Evolutionary conservation across 1,284 basidiomycete species (phyloP), one percentile per base, ranked within the genome.

Genomic region (Gomphus bonarii): DNA sequence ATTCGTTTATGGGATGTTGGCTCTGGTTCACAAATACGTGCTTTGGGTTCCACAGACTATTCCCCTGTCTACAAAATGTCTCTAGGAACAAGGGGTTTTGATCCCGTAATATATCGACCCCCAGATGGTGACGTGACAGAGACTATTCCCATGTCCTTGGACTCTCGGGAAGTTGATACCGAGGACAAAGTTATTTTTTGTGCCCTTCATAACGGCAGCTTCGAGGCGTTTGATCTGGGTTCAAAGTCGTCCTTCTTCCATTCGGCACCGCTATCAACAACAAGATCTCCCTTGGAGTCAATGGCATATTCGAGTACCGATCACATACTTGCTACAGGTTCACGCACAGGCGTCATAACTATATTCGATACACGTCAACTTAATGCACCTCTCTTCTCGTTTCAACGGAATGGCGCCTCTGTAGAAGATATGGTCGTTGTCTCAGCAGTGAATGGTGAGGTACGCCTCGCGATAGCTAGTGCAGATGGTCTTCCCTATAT

Each of bases 1-100:
- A 66, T 91, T 20, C 75, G 84, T 30, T 70, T 89, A 3, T 94
- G 88, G 88, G 85, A 91, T 63, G 81, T 91, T 3, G 74, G 79
- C 3, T 72, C 74, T 5, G 80, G 75, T 11, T 68, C 69, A 35
- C 75, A 79, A 64, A 75, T 80, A 46, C 69, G 74, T 61, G 66
- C 66, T 43, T 65, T 72, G 46, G 68, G 66, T 5, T 63, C 65
- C n/a, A 65, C 66, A 18, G 62, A 65, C 54, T 73, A 66, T 53
- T 65, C 71, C 0, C 72, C 76, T 3, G 72, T 84, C 6, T 68
- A 75, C 14, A 73, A 74, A 10, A 72, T 79, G 59, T 72, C 69
- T 47, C 59, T 78, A 0, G 79, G 76, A 1, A 71, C 73, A 47
- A 68, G 67, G 61, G 50, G 31, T 36, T 22, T 33, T 36, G 57